Evolutionary conservation across 2,329 filamentous ascomycete genomes (phyloP).

Genomic region (Colletotrichum lini): DNA sequence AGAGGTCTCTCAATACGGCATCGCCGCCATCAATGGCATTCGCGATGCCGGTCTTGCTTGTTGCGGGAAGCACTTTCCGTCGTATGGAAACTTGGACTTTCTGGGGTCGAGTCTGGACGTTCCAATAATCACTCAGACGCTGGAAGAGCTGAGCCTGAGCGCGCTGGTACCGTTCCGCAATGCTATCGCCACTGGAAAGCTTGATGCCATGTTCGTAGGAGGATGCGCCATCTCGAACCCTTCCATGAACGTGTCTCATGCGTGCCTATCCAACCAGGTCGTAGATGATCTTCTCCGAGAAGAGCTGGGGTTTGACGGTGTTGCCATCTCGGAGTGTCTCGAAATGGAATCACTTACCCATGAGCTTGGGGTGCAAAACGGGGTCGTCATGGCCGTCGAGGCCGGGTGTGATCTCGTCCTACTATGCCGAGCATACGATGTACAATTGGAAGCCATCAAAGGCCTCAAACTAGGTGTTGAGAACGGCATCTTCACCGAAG

Average conservation of each 20-base stretch:
- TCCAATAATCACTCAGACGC: constrained; percentile 93
- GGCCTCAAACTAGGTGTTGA: constrained; percentile 91
- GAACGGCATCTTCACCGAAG: constrained; percentile 87
- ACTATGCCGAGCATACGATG: constrained; percentile 87
- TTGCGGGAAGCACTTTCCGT: constrained; percentile 96
- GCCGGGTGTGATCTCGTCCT: constrained; percentile 94
- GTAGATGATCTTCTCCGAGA: constrained; percentile 91
- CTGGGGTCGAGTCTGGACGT: constrained; percentile 92
- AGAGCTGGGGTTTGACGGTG: constrained; percentile 90
- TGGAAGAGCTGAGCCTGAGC: constrained; percentile 93
- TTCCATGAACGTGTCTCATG: constrained; percentile 95
- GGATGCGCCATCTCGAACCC: constrained; percentile 93
- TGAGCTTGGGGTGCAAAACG: constrained; percentile 96
- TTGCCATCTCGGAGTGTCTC: constrained; percentile 94
- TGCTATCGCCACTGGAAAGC: constrained; percentile 82
- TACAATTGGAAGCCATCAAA: constrained; percentile 92
- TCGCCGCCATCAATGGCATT: constrained; percentile 92
- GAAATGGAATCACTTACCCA: constrained; percentile 97
- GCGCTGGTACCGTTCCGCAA: constrained; percentile 93
- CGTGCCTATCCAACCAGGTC: constrained; percentile 92
- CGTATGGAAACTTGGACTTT: constrained; percentile 95
- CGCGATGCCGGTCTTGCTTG: constrained; percentile 91
- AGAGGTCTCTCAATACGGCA: constrained; percentile 92
- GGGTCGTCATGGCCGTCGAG: constrained; percentile 97
- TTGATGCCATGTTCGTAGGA: constrained; percentile 96